Conservation (phyloP, 495 filamentous ascomycete species). For the Penicillium egyptiacum region DNA sequence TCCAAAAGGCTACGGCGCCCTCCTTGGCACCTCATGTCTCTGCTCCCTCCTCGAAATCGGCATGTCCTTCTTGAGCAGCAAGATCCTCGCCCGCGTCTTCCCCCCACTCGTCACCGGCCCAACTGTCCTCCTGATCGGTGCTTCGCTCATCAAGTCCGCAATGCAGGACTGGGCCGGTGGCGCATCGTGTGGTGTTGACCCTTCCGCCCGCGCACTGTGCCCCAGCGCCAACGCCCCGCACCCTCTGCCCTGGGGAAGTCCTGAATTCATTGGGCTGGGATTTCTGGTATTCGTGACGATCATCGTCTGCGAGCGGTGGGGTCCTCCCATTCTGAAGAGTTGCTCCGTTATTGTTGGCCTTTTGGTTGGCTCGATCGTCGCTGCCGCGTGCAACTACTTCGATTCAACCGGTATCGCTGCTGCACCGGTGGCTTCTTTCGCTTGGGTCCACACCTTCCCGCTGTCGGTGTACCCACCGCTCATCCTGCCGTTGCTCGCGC, state of each 20-base stretch:
- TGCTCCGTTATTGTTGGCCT: conserved; percentile 80
- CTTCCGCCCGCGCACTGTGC: conserved; percentile 60
- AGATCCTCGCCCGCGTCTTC: conserved; percentile 72
- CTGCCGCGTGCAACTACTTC: conserved; percentile 82
- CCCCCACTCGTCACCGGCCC: conserved; percentile 87
- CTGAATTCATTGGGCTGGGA: conserved; percentile 85
- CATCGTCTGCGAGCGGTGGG: conserved; percentile 81
- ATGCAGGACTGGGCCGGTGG: conserved; percentile 88
- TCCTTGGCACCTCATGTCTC: conserved; percentile 68
- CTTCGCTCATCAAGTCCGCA: conserved; percentile 70
- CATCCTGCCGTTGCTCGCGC: conserved; percentile 78
- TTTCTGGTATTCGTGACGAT: conserved; percentile 91
- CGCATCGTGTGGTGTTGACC: conserved; percentile 59
- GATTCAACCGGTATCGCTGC: conserved; percentile 64
- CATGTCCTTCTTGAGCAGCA: conserved; percentile 58
- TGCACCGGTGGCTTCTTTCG: conserved; percentile 76
- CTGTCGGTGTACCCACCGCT: conserved; percentile 79
- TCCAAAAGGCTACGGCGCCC: conserved; percentile 80
- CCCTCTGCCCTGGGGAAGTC: conserved; percentile 81
- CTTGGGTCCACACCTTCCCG: conserved; percentile 89
- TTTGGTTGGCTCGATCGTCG: conserved; percentile 84
- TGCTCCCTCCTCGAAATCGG: conserved; percentile 50
- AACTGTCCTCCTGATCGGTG: conserved; percentile 76
- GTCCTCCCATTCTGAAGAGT: conserved; percentile 72
- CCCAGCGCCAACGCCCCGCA: conserved; percentile 73